Evolutionary conservation across 2,329 filamentous ascomycete genomes (phyloP).

Genomic region (Fusarium duplospermum): DNA sequence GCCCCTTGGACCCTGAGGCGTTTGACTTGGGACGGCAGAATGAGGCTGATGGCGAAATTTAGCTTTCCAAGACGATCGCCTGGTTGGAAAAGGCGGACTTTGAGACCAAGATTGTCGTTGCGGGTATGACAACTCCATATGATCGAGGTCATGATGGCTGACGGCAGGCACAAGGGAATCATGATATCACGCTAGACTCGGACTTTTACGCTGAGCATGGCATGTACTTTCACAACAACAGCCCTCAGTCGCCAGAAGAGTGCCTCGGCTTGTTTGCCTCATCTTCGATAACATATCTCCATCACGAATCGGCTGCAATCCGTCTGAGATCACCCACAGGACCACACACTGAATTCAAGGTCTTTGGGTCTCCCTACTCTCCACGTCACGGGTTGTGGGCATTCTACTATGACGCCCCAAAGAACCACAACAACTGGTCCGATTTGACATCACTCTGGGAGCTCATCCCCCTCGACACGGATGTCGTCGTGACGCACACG

Average conservation of each 20-base stretch:
- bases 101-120: slow-evolving; percentile 76
- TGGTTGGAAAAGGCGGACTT: slow-evolving; percentile 78
- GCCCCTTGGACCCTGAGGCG: not conserved
- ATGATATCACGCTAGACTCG: slow-evolving; percentile 78
- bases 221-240: slow-evolving; percentile 66
- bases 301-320: slow-evolving; percentile 67
- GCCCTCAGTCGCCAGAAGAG: slow-evolving; percentile 61
- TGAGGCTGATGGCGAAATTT: slow-evolving; percentile 13
- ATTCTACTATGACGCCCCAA: slow-evolving; percentile 67
- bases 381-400: slow-evolving; percentile 71
- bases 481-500: slow-evolving; percentile 78
- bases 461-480: slow-evolving; percentile 68
- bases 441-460: slow-evolving; percentile 66
- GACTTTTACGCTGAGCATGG: slow-evolving; percentile 68
- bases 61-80: slow-evolving; percentile 68
- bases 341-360: slow-evolving; percentile 69
- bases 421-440: slow-evolving; percentile 21
- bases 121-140: slow-evolving; percentile 59
- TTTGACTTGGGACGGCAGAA: not conserved
- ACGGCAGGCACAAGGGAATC: slow-evolving; percentile 68
- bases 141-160: slow-evolving; percentile 5
- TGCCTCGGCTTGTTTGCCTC: slow-evolving; percentile 69
- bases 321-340: slow-evolving; percentile 65
- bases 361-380: slow-evolving; percentile 79
- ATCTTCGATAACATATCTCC: slow-evolving; percentile 71